These are phyloP conservation scores for Tetragonia tetragonoides DNA, from an alignment of 148 eudicot genomes.

Conservation along the genomic window DNA sequence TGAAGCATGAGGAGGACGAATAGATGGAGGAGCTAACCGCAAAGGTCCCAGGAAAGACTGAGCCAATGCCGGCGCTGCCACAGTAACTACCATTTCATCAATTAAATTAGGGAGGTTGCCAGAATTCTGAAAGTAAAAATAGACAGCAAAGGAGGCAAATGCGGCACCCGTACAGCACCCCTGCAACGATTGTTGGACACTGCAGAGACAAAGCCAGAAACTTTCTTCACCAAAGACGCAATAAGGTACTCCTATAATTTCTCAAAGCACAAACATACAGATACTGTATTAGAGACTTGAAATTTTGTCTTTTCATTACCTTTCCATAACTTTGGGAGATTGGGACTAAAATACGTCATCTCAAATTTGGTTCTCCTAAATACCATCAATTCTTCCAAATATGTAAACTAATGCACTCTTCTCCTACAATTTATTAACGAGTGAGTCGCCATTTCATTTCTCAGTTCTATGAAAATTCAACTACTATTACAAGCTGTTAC, in stretches of 20 bases:
- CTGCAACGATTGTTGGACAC: not conserved
- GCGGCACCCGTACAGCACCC: not conserved
- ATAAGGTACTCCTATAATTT: not conserved
- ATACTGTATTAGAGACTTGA: not conserved
- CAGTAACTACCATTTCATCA: conserved; percentile 26
- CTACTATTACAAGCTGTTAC: too few species aligned
- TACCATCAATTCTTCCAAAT: not conserved
- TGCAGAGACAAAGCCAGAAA: not conserved
- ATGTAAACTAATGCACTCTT: not conserved
- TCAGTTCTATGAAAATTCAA: not conserved
- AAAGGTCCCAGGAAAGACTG: conserved; percentile 16
- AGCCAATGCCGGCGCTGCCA: conserved; percentile 15
- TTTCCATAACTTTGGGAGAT: not conserved
- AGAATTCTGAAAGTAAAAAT: not conserved
- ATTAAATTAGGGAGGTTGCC: not conserved
- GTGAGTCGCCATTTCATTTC: too few species aligned
- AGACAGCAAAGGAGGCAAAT: conserved; percentile 1
- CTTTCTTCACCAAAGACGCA: not conserved
- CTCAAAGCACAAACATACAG: not conserved
- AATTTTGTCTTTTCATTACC: not conserved
- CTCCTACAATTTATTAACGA: not conserved
- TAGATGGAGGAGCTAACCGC: conserved; percentile 6
- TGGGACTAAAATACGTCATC: not conserved
- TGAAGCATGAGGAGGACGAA: conserved; percentile 9
- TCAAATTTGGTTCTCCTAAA: not conserved